These are phyloP conservation scores for Phaeosphaeriaceae sp. DNA, from an alignment of 2,329 filamentous ascomycete species.

Conservation along the genomic window DNA sequence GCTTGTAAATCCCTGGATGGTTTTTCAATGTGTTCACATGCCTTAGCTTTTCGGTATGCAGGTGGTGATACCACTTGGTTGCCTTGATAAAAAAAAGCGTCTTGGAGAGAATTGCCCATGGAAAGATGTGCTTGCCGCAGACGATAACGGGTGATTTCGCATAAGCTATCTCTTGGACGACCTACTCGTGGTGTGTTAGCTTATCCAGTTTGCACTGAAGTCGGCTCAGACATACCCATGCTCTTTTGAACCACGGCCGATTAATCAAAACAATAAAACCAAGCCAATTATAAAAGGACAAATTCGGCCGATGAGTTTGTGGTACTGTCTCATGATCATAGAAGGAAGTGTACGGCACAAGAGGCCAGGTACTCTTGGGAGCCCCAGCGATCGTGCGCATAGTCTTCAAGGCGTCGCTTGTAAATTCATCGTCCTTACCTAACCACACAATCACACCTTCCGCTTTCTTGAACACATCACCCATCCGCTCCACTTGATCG, in stretches of 20 bases:
- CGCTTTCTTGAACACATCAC: slow-evolving; percentile 33
- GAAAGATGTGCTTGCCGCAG: slow-evolving; percentile 24
- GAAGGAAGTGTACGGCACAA: slow-evolving; percentile 30
- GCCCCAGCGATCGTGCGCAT: slow-evolving; percentile 25
- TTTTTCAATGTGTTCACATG: slow-evolving; percentile 20
- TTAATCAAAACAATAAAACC: slow-evolving; percentile 37
- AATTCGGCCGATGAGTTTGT: slow-evolving; percentile 5
- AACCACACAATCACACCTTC: slow-evolving; percentile 39
- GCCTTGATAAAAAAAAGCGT: slow-evolving; percentile 30
- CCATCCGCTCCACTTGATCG: slow-evolving; percentile 38
- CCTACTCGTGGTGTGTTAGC: no score
- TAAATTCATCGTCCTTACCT: slow-evolving; percentile 36
- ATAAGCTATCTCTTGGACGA: slow-evolving; percentile 37
- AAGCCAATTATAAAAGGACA: slow-evolving; percentile 33
- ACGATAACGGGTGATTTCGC: slow-evolving; percentile 26
- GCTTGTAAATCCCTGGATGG: slow-evolving; percentile 30
- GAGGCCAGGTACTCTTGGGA: slow-evolving; percentile 24
- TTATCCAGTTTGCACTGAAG: no score
- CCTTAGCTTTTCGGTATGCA: slow-evolving; percentile 32
- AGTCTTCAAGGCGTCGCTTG: slow-evolving; percentile 26
- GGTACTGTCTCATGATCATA: slow-evolving; percentile 16
- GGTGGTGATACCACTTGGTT: slow-evolving; percentile 36
- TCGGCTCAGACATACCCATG: slow-evolving; percentile 22
- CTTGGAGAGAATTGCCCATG: slow-evolving; percentile 30
- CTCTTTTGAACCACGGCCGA: slow-evolving; percentile 35